Base-by-base conservation (phyloP, 768 basidiomycete genomes). In the Tricholoma flavovirens region DNA sequence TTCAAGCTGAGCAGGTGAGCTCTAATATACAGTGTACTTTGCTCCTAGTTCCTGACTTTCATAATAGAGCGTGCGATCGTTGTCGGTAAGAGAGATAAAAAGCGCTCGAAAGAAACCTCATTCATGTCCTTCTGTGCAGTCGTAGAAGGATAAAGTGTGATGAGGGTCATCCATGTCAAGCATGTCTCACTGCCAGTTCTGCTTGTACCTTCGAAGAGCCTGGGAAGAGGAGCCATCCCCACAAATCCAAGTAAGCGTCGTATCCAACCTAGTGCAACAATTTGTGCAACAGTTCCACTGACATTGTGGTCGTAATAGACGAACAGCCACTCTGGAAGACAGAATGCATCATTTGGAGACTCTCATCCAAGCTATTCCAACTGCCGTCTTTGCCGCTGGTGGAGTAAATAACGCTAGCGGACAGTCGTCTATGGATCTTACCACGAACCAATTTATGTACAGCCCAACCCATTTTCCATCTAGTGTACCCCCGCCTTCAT, bases 261-360 rank as follows among this genome's bases (percentile, higher is more conserved):
- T 49, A 4, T 21, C 33, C 10, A 12, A n/a, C 21, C 7, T 29
- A 26, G 24, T 3, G n/a, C 5, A n/a, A 10, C 6, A 21, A 10
- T 17, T 21, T 26, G 3, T 6, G 9, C 21, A 49, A 17, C 8
- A 5, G 6, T 48, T 48, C 29, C 21, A 2, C 26, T 30, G 15
- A 49, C 29, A 24, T 17, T 5, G 50, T 52, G 38, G 45, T 62
- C 29, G 57, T 60, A 15, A 11, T 53, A 90, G 88, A 69, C 83
- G 88, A 38, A 87, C 90, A 10, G 83, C 89, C 52, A 91, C 90
- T 33, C 78, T 93, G 58, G 90, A 93, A 68, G 90, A 92, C 65
- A 79, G 90, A 29, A 92, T 93, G 90, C 87, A 90, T 62, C 90
- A 91, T 60, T 79, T 93, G 11, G 90, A 93, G 68, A 86, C 85